Evolutionary conservation across 2,329 filamentous ascomycete species (phyloP), one percentile per base, ranked within the genome.

Genomic region (Colletotrichum filicis): DNA sequence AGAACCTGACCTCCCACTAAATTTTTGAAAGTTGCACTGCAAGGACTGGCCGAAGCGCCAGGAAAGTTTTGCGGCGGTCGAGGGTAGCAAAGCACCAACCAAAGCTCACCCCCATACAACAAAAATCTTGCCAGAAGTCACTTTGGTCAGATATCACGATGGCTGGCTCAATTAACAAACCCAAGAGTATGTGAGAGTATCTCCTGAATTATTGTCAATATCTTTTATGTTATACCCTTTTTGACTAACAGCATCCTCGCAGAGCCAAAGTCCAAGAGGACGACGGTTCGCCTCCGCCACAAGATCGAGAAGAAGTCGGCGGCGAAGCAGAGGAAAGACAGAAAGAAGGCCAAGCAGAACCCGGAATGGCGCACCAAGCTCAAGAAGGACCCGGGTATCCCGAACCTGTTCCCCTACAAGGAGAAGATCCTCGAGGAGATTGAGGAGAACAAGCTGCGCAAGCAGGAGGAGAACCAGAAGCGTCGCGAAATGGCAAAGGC

Each of bases 381-480:
- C 77, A 98, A 98, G 90, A 99, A 98, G 87, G 97, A 99, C 79
- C 97, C 96, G 28, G 97, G 97, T 61, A 98, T 99, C 75, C 97
- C 97, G 53, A 99, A 98, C 81, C 86, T 98, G 46, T 99, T 98
- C 85, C 97, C 97, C 1, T 98, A 97, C 88, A 99, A 99, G 87
- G 95, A 98, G 83, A 95, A 93, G 87, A 90, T 99, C 32, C 89
- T 99, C 42, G 92, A 95, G 71, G 95, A 99, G 84, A 97, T 99
- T 78, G 97, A 99, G 85, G 94, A 98, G 85, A 93, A 91, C 78
- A 93, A 93, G 80, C 86, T 92, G 76, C 87, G 90, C 82, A 98
- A 96, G 86, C 91, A 91, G 75, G 95, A 98, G 79, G 94, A 98
- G 80, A 88, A 89, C 71, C 87, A 90, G 82, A 90, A 90, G 80